Evolutionary conservation across 192 early-diverging fungal species (phyloP), one percentile per base, ranked within the genome.

Genomic region (Backusella westeae): DNA sequence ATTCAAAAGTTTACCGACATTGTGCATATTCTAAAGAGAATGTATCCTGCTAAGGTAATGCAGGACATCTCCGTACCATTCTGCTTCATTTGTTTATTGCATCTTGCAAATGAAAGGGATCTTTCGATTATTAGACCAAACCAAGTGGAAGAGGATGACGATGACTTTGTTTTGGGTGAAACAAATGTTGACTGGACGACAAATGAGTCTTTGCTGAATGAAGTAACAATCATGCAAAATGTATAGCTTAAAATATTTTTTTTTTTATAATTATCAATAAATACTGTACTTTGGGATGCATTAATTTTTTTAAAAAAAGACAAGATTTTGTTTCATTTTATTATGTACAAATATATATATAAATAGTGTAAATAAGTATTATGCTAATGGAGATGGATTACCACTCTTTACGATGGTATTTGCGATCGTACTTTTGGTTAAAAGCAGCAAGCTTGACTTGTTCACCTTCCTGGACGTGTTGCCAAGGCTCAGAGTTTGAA

Each of bases 31-130:
- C 86, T 99, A 21, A 90, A 89, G 80, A 87, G 85, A 63, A 77
- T 92, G 56, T 99, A 99, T 77, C 82, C 92, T 52, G 86, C 86
- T 34, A 89, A 95, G 65, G 91, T 89, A 72, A 87, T 95, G 72
- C 88, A 90, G 73, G 97, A 99, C 59, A 97, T 99, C 73, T 97
- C 96, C 3, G 91, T 97, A n/a, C 91, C 96, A 34, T 99, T 95
- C 78, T 97, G 96, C 83, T 99, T 99, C 81, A 98, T 99, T 74
- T 97, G 96, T 75, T 81, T 99, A 67, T 82, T 99, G 75, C 97
- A 99, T 89, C 80, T 99, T 77, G 96, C 96, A 38, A 98, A 99
- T 79, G 97, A 98, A 81, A 91, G 95, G 78, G 90, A 92, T 70
- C 82, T 98, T 26, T 77, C 63, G 8, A 78, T 78, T 32, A n/a